Conservation (phyloP, 176 grass and related monocot species). For the Triticum aestivum region IWGSC_CS_RefSeq_v2.1 NC_057812.1:701899838-701900337, state of each 20-base stretch:
- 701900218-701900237: too few relatives aligned
- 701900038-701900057: not conserved
- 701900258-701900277: too few relatives aligned
- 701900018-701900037: not conserved
- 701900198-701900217: not conserved
- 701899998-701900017: not conserved
- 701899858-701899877: too few relatives aligned
- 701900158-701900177: not conserved
- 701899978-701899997: not conserved
- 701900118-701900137: not conserved
- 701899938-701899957: not conserved
- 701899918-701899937: not conserved
- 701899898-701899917: not conserved
- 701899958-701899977: not conserved
- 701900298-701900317: too few relatives aligned
- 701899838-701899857: too few relatives aligned
- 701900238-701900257: too few relatives aligned
- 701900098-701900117: not conserved
- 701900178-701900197: not conserved
- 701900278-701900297: too few relatives aligned
- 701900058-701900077: not conserved
- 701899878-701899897: not conserved
- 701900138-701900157: not conserved
- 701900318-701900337: too few relatives aligned
- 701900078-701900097: not conserved